Conservation (phyloP, 169 alveolate genomes). For the Theileria parva region DNA sequence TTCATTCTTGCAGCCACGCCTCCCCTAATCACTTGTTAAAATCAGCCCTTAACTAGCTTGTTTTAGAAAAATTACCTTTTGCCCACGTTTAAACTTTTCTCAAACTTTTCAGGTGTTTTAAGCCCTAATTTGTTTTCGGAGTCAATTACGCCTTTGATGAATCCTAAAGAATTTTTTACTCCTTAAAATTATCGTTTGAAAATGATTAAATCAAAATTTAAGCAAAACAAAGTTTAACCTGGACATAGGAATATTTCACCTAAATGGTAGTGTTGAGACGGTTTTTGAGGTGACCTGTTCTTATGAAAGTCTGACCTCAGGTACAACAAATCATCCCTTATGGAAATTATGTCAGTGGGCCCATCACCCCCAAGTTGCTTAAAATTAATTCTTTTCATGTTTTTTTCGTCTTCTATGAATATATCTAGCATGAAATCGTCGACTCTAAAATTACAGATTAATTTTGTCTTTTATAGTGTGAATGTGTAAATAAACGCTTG, state of each 20-base stretch:
- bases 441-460: constrained; percentile 11
- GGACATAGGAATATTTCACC: constrained; percentile 63
- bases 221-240: constrained; percentile 16
- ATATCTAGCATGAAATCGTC: constrained; percentile 57
- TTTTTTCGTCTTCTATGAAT: constrained; percentile 23
- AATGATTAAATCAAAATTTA: background rate
- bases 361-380: constrained; percentile 33
- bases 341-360: constrained; percentile 61
- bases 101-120: too few species aligned
- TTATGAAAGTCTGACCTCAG: constrained; percentile 26
- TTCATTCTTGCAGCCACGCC: constrained; percentile 56
- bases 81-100: background rate
- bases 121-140: background rate
- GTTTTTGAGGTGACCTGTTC: constrained; percentile 47
- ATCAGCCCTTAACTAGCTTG: too few species aligned
- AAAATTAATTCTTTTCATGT: constrained; percentile 32
- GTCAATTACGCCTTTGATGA: background rate
- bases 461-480: background rate
- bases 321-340: constrained; percentile 20
- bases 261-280: constrained; percentile 44
- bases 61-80: background rate
- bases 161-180: background rate
- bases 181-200: constrained; percentile 2
- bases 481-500: background rate
- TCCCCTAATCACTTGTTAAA: constrained; percentile 9